A percentile compares a stretch with the other conserved stretches of the same genome.
phyloP scores from a whole-genome alignment of 305 asterid species.

The Ilex paraguariensis region DNA sequence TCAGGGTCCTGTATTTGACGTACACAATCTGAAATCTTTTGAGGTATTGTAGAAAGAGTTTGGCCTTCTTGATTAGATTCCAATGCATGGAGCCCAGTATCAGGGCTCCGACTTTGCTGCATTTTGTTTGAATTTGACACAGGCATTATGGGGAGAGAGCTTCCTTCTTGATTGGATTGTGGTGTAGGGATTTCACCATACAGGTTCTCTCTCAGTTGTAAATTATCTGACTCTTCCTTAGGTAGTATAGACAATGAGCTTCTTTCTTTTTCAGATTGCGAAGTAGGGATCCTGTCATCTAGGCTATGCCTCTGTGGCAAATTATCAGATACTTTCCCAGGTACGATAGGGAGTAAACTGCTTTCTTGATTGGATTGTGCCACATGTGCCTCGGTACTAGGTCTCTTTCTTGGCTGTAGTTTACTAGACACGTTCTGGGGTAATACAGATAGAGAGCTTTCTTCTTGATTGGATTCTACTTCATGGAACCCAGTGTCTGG shows the following conservation, averaged over 20 bases:
- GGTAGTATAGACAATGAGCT: slow-evolving; percentile 14
- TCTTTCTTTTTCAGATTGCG: too few relatives aligned
- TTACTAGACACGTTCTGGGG: slow-evolving; percentile 21
- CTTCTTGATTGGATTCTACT: slow-evolving; percentile 19
- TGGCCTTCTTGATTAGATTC: slow-evolving; percentile 18
- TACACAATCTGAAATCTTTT: slow-evolving; percentile 19
- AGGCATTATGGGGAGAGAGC: slow-evolving; percentile 14
- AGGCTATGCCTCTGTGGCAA: too few relatives aligned
- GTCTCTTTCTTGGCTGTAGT: slow-evolving; percentile 19
- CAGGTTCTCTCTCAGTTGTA: slow-evolving; percentile 23
- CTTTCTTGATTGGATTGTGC: slow-evolving; percentile 19
- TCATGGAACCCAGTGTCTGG: slow-evolving; percentile 17
- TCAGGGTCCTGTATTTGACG: slow-evolving; percentile 26
- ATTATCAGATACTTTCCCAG: neutral
- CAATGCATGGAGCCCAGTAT: slow-evolving; percentile 3
- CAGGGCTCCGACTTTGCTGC: slow-evolving; percentile 7
- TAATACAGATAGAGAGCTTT: slow-evolving; percentile 4
- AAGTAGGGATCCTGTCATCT: too few relatives aligned
- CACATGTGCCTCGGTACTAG: slow-evolving; percentile 8
- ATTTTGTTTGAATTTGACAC: slow-evolving; percentile 14
- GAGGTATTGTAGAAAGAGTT: slow-evolving; percentile 14
- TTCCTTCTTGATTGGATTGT: slow-evolving; percentile 17
- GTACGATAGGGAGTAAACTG: slow-evolving; percentile 1
- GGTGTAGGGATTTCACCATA: slow-evolving; percentile 11
- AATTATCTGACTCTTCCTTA: slow-evolving; percentile 22